Evolutionary conservation across 2,329 filamentous ascomycete genomes (phyloP).

Genomic region (Dactylellina parvicollis): DNA sequence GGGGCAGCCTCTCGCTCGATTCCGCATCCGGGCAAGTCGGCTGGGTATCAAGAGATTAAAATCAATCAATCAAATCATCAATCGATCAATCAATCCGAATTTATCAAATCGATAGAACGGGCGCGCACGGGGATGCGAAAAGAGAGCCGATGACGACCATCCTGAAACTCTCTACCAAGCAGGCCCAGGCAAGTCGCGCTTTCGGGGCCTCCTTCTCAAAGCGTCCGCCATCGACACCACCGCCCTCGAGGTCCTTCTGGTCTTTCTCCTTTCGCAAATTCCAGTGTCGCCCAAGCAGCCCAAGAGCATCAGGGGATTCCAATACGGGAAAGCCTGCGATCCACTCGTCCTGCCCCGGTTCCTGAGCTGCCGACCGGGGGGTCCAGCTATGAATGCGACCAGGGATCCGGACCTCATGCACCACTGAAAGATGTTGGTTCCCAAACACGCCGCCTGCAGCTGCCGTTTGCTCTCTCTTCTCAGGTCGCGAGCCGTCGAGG

Average conservation of each 20-base stretch:
- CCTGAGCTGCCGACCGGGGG: constrained; percentile 37
- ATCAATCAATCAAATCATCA: constrained; percentile 30
- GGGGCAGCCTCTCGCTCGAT: constrained; percentile 16
- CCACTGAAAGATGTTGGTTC: no score
- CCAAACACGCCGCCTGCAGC: no score
- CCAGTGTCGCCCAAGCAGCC: constrained; percentile 38
- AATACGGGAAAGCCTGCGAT: constrained; percentile 18
- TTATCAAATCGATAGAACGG: constrained; percentile 24
- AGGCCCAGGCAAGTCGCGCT: not conserved
- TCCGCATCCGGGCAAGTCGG: constrained; percentile 32
- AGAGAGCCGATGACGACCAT: constrained; percentile 18
- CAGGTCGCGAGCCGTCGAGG: not conserved
- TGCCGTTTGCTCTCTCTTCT: no score
- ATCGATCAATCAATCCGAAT: constrained; percentile 17
- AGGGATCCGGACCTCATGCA: constrained; percentile 31
- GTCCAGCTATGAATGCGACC: no score
- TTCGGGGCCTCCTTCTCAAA: constrained; percentile 19
- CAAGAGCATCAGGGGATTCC: constrained; percentile 26
- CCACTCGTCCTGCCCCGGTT: constrained; percentile 38
- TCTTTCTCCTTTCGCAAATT: constrained; percentile 32
- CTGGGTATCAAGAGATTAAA: not conserved
- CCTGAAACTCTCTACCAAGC: constrained; percentile 18
- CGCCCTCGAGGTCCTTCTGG: not conserved
- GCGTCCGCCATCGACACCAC: constrained; percentile 6
- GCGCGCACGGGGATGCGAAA: not conserved